Conservation (phyloP, 306 rosid genomes). For the Canavalia ensiformis region DNA sequence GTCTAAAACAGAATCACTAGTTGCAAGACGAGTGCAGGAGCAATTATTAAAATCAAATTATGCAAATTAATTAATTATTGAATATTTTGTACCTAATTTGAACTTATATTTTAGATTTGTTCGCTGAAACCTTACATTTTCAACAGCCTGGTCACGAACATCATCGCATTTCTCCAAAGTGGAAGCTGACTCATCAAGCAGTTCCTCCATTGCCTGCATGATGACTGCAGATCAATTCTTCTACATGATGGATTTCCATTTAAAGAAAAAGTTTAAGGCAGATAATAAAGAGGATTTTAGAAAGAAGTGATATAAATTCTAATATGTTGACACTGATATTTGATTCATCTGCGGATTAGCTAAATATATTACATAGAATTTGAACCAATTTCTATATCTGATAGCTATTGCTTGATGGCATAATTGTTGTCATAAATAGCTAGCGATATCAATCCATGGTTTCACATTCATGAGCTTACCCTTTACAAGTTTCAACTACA, state of each 20-base stretch:
- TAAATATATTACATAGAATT: constrained; percentile 8
- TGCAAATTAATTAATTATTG: background rate
- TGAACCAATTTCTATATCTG: constrained; percentile 9
- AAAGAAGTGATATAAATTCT: constrained; percentile 19
- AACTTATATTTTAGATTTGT: constrained; percentile 1
- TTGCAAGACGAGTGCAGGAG: no score
- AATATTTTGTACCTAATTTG: background rate
- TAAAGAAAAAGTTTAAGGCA: background rate
- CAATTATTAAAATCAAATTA: background rate
- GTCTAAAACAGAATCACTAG: no score
- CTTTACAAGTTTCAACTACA: background rate
- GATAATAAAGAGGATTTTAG: background rate
- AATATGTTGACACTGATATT: constrained; percentile 12
- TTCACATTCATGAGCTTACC: background rate
- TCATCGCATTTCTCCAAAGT: constrained; percentile 50
- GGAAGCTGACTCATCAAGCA: constrained; percentile 49
- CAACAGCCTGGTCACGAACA: constrained; percentile 13
- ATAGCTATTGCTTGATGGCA: background rate
- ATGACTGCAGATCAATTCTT: constrained; percentile 14
- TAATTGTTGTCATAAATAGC: background rate
- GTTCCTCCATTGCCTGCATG: constrained; percentile 57
- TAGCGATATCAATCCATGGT: background rate
- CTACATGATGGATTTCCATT: background rate
- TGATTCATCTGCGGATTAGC: constrained; percentile 4
- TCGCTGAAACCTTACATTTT: constrained; percentile 42